Evolutionary conservation across 192 early-diverging fungal genomes (phyloP).

Genomic region (Coemansia sp.): DNA sequence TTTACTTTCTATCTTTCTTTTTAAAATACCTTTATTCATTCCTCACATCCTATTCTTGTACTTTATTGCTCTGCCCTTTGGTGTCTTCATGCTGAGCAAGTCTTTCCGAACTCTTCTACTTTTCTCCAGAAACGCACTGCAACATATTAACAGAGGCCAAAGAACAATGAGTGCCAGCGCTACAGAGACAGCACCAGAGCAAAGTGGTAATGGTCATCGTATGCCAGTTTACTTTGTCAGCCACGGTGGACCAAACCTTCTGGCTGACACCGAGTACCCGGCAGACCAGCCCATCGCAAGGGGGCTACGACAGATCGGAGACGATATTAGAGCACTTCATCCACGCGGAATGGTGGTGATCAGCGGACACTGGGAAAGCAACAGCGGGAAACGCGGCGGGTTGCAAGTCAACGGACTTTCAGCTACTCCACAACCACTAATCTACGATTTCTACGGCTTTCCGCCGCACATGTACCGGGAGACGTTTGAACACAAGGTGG

Average conservation of each 20-base stretch:
- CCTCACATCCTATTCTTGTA: slow-evolving; percentile 1
- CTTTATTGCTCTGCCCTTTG: slow-evolving; percentile 4
- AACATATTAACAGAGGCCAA: background rate
- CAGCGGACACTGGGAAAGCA: slow-evolving; percentile 70
- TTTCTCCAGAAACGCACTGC: background rate
- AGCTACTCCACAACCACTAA: slow-evolving; percentile 38
- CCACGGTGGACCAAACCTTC: slow-evolving; percentile 49
- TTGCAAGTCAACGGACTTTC: slow-evolving; percentile 46
- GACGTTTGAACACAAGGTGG: slow-evolving; percentile 60
- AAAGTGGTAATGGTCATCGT: background rate
- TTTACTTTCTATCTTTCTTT: no score
- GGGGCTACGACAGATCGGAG: slow-evolving; percentile 47
- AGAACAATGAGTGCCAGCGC: background rate
- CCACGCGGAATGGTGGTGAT: slow-evolving; percentile 66
- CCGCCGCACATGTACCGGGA: slow-evolving; percentile 60
- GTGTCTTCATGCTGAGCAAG: background rate
- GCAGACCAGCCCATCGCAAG: slow-evolving; percentile 13
- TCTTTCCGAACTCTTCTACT: background rate
- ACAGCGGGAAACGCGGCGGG: slow-evolving; percentile 9
- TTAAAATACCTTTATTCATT: background rate
- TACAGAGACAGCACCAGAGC: background rate
- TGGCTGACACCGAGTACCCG: slow-evolving; percentile 35
- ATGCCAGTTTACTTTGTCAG: slow-evolving; percentile 49
- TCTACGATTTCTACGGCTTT: slow-evolving; percentile 73
- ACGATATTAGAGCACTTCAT: slow-evolving; percentile 35